phyloP scores from a whole-genome alignment of 192 early-diverging fungal species.

The Nowakowskiella sp. region DNA sequence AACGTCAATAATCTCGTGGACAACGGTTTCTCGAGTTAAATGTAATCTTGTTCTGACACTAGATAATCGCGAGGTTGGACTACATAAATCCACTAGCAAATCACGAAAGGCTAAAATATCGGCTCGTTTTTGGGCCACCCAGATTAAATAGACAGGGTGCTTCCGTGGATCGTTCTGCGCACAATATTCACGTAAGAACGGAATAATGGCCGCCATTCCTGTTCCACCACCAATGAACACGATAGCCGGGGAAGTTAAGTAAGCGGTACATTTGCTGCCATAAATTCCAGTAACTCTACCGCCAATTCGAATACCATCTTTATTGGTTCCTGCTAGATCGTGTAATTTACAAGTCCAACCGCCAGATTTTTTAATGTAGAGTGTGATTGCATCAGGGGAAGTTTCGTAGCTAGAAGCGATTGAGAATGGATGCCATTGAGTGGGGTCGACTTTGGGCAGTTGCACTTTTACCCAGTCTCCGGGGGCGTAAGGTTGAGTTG shows the following conservation, averaged over 20 bases:
- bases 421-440: slow-evolving; percentile 20
- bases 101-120: slow-evolving; percentile 1
- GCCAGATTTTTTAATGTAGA: slow-evolving; percentile 3
- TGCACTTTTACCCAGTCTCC: slow-evolving; percentile 17
- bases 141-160: not conserved
- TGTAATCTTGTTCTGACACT: too few species aligned
- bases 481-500: slow-evolving; percentile 5
- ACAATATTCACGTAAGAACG: slow-evolving; percentile 7
- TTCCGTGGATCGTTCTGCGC: not conserved
- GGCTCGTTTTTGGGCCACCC: not conserved
- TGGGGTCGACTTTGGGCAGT: slow-evolving; percentile 1
- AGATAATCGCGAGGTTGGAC: too few species aligned
- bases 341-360: slow-evolving; percentile 7
- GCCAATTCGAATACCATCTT: too few species aligned
- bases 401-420: slow-evolving; percentile 1
- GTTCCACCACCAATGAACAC: slow-evolving; percentile 17
- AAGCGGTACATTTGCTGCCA: not conserved
- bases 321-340: too few species aligned
- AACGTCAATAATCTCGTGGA: too few species aligned
- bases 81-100: too few species aligned
- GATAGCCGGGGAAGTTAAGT: not conserved
- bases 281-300: slow-evolving; percentile 4
- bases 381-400: not conserved
- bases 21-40: too few species aligned
- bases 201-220: slow-evolving; percentile 17